Conservation (phyloP, 2,329 filamentous ascomycete species). For the Plenodomus lindquistii region DNA sequence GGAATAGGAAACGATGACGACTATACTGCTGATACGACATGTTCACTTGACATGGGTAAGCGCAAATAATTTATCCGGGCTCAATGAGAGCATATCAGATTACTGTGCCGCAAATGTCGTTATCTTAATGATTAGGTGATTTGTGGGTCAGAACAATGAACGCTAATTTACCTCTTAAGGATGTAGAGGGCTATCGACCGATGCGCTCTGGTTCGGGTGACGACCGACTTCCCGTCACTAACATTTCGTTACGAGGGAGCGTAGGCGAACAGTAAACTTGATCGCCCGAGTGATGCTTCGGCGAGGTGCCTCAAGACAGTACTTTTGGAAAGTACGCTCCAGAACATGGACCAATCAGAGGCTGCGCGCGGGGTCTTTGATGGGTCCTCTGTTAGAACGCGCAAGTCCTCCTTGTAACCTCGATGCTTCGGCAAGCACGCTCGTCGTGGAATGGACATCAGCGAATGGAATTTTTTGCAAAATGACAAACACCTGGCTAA, state of each 20-base stretch:
- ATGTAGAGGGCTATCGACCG: background rate
- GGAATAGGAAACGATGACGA: background rate
- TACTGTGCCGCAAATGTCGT: background rate
- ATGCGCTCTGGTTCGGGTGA: background rate
- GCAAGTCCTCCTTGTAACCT: too few relatives aligned
- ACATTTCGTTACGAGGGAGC: background rate
- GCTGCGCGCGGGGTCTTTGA: too few relatives aligned
- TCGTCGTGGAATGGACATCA: too few relatives aligned
- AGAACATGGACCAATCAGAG: too few relatives aligned
- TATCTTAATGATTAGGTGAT: background rate
- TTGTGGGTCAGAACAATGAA: background rate
- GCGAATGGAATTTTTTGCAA: too few relatives aligned
- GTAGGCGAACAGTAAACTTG: too few relatives aligned
- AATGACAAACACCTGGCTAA: too few relatives aligned
- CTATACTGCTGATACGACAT: background rate
- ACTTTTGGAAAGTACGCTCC: too few relatives aligned
- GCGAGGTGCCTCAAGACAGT: too few relatives aligned
- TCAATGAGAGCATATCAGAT: background rate
- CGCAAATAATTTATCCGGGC: background rate
- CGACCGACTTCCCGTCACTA: background rate
- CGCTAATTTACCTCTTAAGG: background rate
- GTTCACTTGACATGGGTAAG: background rate
- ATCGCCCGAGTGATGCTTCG: too few relatives aligned
- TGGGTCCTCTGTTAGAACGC: too few relatives aligned
- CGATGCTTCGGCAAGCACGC: too few relatives aligned